These are phyloP conservation scores for Amanita molliuscula DNA, from an alignment of 768 basidiomycete species.

Conservation along the genomic window DNA sequence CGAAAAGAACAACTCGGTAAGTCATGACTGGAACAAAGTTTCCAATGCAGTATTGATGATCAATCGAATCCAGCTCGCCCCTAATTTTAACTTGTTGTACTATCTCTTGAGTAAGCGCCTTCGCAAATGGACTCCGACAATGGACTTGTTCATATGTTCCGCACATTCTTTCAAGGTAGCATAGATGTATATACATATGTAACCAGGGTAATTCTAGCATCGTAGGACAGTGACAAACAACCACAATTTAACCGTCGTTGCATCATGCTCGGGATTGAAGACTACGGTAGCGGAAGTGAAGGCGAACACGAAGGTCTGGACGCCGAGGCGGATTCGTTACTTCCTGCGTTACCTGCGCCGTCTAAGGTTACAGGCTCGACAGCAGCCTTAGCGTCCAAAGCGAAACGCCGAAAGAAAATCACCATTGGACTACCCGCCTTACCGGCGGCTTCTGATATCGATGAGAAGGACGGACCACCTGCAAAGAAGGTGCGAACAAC, in stretches of 20 bases:
- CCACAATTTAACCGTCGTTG: background rate
- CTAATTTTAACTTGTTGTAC: constrained; percentile 15
- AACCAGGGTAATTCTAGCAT: background rate
- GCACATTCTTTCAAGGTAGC: background rate
- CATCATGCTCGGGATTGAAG: constrained; percentile 64
- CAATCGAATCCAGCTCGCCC: constrained; percentile 22
- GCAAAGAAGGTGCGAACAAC: constrained; percentile 48
- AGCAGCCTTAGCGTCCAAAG: constrained; percentile 8
- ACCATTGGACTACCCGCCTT: constrained; percentile 47
- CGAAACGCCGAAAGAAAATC: constrained; percentile 46
- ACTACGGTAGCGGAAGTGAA: constrained; percentile 67
- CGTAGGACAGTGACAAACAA: background rate
- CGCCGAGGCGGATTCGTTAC: constrained; percentile 1
- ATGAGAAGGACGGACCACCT: constrained; percentile 34
- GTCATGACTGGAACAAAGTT: constrained; percentile 17
- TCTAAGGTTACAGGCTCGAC: background rate
- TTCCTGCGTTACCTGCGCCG: constrained; percentile 12
- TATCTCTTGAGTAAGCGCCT: background rate
- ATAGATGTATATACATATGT: background rate
- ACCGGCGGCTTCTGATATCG: constrained; percentile 18
- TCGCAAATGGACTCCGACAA: constrained; percentile 1
- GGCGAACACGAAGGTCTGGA: constrained; percentile 34
- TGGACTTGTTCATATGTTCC: background rate
- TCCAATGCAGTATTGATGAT: background rate
- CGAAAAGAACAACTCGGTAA: constrained; percentile 85